These are phyloP conservation scores for Scleroderma citrinum DNA, from an alignment of 768 basidiomycete genomes.

Conservation along the genomic window DNA sequence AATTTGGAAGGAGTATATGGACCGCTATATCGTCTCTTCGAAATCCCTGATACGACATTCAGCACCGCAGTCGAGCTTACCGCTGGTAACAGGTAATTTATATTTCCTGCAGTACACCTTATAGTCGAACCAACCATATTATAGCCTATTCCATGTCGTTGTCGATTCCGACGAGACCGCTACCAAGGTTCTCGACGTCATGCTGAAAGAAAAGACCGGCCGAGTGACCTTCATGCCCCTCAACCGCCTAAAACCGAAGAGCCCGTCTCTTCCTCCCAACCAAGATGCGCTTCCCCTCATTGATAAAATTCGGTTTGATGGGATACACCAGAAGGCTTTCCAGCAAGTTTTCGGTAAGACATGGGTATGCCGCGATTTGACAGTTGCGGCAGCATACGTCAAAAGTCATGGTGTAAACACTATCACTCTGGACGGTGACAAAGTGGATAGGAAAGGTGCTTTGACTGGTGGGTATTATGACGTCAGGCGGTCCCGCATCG, in stretches of 20 bases:
- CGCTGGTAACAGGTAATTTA: constrained; percentile 83
- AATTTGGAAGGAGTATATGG: constrained; percentile 84
- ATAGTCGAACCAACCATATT: constrained; percentile 7
- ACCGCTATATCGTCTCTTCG: constrained; percentile 89
- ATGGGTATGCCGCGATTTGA: constrained; percentile 89
- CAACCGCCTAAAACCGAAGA: constrained; percentile 84
- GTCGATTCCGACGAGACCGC: constrained; percentile 97
- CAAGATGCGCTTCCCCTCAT: constrained; percentile 79
- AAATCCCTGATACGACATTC: constrained; percentile 81
- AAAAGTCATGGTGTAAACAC: constrained; percentile 94
- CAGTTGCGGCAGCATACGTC: constrained; percentile 89
- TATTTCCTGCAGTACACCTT: not conserved
- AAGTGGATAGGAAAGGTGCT: constrained; percentile 93
- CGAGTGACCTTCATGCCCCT: constrained; percentile 98
- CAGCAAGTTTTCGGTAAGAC: constrained; percentile 98
- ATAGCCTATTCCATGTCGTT: constrained; percentile 92
- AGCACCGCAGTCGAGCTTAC: constrained; percentile 92
- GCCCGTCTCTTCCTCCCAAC: constrained; percentile 54
- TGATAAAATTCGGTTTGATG: constrained; percentile 74
- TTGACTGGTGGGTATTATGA: constrained; percentile 97
- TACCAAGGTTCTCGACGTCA: constrained; percentile 82
- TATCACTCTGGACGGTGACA: constrained; percentile 96
- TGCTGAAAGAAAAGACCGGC: constrained; percentile 90
- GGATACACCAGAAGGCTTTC: constrained; percentile 72
- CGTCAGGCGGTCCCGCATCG: constrained; percentile 81